phyloP scores from a whole-genome alignment of 441 rosid genomes.

The Melianthus villosus region DNA sequence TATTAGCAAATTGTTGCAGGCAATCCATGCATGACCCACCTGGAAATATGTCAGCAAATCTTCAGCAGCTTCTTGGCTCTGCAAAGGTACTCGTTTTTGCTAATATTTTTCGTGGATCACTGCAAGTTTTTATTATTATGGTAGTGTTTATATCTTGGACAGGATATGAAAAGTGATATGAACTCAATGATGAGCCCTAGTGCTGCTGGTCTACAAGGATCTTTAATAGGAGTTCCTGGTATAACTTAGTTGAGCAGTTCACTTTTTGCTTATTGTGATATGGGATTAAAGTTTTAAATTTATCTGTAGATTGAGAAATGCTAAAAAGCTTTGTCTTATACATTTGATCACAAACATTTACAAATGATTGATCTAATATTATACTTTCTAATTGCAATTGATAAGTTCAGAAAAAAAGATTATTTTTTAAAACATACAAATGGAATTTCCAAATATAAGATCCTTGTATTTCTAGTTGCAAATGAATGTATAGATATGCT shows the following conservation, averaged over 20 bases:
- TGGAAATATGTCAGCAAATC: conserved; percentile 41
- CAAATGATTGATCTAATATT: too few species aligned
- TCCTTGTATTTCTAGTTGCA: too few species aligned
- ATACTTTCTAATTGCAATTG: too few species aligned
- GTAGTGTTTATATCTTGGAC: conserved; percentile 12
- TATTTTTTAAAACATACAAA: too few species aligned
- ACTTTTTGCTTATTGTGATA: neutral
- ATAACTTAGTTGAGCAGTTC: conserved; percentile 2
- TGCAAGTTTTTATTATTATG: neutral
- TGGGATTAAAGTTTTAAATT: too few species aligned
- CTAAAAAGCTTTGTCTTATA: too few species aligned
- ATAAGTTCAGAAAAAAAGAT: too few species aligned
- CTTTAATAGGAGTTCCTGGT: conserved; percentile 74
- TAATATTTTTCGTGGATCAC: conserved; percentile 6
- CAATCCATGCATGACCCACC: conserved; percentile 65
- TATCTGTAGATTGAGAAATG: too few species aligned
- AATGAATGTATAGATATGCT: too few species aligned
- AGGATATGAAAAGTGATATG: conserved; percentile 84
- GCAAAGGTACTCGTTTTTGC: conserved; percentile 24
- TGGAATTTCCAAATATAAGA: too few species aligned
- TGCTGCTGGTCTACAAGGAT: conserved; percentile 69
- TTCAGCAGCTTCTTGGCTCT: conserved; percentile 47
- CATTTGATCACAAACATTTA: too few species aligned
- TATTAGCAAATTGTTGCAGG: conserved; percentile 53
- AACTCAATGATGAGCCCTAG: conserved; percentile 66